Evolutionary conservation across 2,329 filamentous ascomycete species (phyloP).

Genomic region (Ascochyta koolunga): DNA sequence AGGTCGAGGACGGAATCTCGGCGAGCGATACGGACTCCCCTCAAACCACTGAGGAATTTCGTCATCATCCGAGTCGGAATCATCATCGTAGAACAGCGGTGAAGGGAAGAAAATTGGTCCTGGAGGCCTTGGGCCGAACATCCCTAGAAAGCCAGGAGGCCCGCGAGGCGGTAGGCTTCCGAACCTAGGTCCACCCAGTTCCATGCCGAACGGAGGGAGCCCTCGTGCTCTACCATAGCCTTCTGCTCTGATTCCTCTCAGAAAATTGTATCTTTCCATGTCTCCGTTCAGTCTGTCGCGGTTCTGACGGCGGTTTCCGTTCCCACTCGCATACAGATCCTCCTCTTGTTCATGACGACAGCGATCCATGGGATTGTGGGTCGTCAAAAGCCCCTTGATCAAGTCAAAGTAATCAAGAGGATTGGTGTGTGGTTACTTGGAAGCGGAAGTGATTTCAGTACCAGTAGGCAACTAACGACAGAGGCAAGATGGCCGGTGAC

Average conservation of each 20-base stretch:
- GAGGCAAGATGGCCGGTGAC: not conserved
- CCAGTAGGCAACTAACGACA: not conserved
- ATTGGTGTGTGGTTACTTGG: not conserved
- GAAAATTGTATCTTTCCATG: not conserved
- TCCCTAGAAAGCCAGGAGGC: not conserved
- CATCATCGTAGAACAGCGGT: not conserved
- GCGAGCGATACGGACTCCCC: not conserved
- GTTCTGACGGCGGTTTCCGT: conserved; percentile 19
- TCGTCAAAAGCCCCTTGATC: not conserved
- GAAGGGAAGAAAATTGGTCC: not conserved
- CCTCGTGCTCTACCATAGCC: not conserved
- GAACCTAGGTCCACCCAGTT: not conserved
- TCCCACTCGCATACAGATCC: conserved; percentile 19
- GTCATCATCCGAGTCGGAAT: not conserved
- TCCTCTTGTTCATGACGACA: conserved; percentile 2
- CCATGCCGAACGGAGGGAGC: not conserved
- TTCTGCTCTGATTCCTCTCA: not conserved
- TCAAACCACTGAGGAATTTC: not conserved
- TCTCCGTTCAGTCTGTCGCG: conserved; percentile 5
- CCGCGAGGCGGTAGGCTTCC: not conserved
- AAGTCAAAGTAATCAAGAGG: not conserved
- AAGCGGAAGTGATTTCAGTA: not conserved
- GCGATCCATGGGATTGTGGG: not conserved
- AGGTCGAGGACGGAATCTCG: not conserved
- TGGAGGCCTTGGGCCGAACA: not conserved